A percentile compares a stretch with the other conserved stretches of the same genome.
Evolutionary conservation across 2,329 filamentous ascomycete genomes (phyloP).

Genomic region (Pseudogymnoascus sp.): DNA sequence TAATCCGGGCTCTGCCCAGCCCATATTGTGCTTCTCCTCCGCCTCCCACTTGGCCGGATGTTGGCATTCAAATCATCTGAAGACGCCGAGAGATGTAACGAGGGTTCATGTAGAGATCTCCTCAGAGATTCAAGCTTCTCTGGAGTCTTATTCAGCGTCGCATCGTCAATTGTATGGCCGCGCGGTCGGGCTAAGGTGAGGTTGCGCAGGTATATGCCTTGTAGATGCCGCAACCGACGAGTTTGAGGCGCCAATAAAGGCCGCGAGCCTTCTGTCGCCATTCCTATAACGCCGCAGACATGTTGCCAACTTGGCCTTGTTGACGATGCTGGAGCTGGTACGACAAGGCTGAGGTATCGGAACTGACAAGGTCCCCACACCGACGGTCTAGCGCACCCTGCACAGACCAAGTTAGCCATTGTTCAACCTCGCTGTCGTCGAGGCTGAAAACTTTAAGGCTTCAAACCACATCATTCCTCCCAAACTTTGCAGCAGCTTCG

Average conservation of each 20-base stretch:
- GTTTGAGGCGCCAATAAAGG: slow-evolving; percentile 63
- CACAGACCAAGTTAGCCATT: slow-evolving; percentile 8
- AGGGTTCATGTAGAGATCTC: slow-evolving; percentile 38
- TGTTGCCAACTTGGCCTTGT: slow-evolving; percentile 6
- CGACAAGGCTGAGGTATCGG: slow-evolving; percentile 9
- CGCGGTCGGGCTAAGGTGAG: slow-evolving; percentile 58
- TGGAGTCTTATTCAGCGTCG: slow-evolving; percentile 58
- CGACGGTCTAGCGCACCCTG: not conserved
- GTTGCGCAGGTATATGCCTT: slow-evolving; percentile 82
- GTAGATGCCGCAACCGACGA: slow-evolving; percentile 79
- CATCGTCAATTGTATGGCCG: slow-evolving; percentile 66
- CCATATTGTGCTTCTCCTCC: slow-evolving; percentile 59
- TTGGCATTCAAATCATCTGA: slow-evolving; percentile 42
- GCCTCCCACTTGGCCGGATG: slow-evolving; percentile 33
- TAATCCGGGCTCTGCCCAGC: slow-evolving; percentile 49
- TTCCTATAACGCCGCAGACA: slow-evolving; percentile 13
- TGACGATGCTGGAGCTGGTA: not conserved
- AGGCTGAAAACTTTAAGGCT: slow-evolving; percentile 3
- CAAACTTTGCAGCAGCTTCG: not conserved
- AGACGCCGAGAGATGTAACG: slow-evolving; percentile 50
- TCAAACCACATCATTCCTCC: not conserved
- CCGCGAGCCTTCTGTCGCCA: slow-evolving; percentile 27
- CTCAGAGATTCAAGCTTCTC: slow-evolving; percentile 49
- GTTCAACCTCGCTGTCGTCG: slow-evolving; percentile 6
- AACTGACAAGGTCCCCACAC: slow-evolving; percentile 5